Evolutionary conservation across 202 grass and related monocot species (phyloP), one percentile per base, ranked within the genome.

Genomic region (Panicum virgatum): DNA sequence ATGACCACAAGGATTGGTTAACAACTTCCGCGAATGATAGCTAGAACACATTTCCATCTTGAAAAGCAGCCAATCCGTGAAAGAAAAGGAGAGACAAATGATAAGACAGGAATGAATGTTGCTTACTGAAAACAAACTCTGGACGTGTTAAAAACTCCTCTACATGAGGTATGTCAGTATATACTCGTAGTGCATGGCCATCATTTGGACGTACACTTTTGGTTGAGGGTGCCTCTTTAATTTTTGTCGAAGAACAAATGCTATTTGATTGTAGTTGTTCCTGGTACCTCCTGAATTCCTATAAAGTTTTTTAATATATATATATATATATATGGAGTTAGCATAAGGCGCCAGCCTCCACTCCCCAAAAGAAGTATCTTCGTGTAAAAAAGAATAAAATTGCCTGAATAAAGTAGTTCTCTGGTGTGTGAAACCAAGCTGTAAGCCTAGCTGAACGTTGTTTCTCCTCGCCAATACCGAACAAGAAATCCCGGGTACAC

Each of bases 401-500:
- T 88, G 86, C 95, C 86, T 93, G 92, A 80, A 98, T 94, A 67
- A 94, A 98, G 80, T 93, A 98, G 75, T 81, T 94, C 79, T 98
- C 88, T 75, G 95, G 95, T 70, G 92, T 98, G 84, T 80, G 88
- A 72, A 98, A 98, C 95, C 95, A 98, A 85, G 92, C 95, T 80
- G 92, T 98, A 88, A 98, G 92, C 82, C 95, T 94, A 85, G 95
- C 95, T 42, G 92, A 98, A 9, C 92, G 90, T 52, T 98, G 95
- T 75, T 91, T 98, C 58, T 89, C 86, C 73, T 98, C 95, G 5
- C 86, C 82, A 79, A 94, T 84, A 82, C 95, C 92, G 83, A 88
- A 93, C 60, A 98, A 86, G 76, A 89, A 94, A 91, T 98, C 95
- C 3, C 92, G 88, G 19, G 95, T 93, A 66, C 95, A 94, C 77